Conservation (phyloP, 805 yeast genomes). For the Clavispora carvajalis region DNA sequence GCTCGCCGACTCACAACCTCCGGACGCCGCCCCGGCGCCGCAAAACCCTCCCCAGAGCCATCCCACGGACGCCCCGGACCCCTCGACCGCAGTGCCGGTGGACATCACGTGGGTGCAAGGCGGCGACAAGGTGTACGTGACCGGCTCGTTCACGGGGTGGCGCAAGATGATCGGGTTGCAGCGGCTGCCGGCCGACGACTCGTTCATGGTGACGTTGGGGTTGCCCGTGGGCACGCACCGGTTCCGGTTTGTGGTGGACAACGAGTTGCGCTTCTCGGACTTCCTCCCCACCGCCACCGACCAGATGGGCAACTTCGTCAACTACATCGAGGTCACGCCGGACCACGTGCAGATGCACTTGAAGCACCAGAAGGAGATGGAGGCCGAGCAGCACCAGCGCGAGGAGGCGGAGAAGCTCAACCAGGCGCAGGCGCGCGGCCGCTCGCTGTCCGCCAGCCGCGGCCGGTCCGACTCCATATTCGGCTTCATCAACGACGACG, state of each 20-base stretch:
- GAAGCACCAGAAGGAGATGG: conserved; percentile 21
- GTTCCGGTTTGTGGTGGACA: conserved; percentile 89
- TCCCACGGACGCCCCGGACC: conserved; percentile 20
- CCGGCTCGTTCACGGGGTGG: conserved; percentile 98
- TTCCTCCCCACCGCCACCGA: conserved; percentile 94
- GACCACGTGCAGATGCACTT: conserved; percentile 30
- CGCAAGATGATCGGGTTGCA: conserved; percentile 90
- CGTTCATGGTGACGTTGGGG: conserved; percentile 64
- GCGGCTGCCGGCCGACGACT: conserved; percentile 42
- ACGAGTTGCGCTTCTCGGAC: conserved; percentile 85
- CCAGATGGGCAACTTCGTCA: conserved; percentile 92
- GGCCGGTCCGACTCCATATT: conserved; percentile 55
- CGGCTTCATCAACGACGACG: conserved; percentile 61
- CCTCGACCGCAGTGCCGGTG: conserved; percentile 41
- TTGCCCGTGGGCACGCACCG: conserved; percentile 90
- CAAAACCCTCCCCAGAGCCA: conserved; percentile 5
- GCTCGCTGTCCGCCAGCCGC: conserved; percentile 25
- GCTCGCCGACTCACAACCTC: conserved; percentile 33
- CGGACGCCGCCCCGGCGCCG: conserved; percentile 20
- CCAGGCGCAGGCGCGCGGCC: conserved; percentile 19
- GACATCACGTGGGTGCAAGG: conserved; percentile 93
- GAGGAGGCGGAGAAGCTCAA: conserved; percentile 6
- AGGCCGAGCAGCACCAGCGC: conserved; percentile 18
- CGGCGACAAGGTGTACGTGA: conserved; percentile 91
- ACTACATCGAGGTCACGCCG: conserved; percentile 74